Base-by-base conservation (phyloP, 2,329 filamentous ascomycete species). In the Colletotrichum musae region DNA sequence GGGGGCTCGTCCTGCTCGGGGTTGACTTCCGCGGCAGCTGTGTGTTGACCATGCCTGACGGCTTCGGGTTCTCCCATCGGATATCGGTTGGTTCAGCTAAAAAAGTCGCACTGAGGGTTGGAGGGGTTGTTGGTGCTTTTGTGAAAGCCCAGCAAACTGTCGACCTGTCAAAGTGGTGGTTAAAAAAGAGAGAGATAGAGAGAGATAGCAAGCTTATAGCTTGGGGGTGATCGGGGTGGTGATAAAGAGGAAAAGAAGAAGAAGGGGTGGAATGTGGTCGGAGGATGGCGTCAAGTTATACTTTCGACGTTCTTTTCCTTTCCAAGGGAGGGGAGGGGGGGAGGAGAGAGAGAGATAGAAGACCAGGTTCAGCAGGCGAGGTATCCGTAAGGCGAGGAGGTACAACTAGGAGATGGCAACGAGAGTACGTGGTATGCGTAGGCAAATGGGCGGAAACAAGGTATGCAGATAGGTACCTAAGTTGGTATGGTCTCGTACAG, bases 51-150 rank as follows among this genome's bases (percentile, higher is more conserved):
- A 72, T 71, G 70, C 69, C 71, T 72, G 65, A 58, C 43, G 61
- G 69, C 64, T 69, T 71, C 69, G 69, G 71, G 61, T 71, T 72
- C 70, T 72, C 71, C 71, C 71, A 72, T 72, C 71, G 71, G 71
- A 72, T 70, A 70, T 68, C 70, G 65, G 65, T 68, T 56, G 69
- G 67, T 59, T 62, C 61, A 65, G 67, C 51, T 61, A 67, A 58
- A 70, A 36, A 57, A 43, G 57, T 60, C 57, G 56, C 58, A 43
- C 51, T 47, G 16, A 15, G 32, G 62, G 39, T 43, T 32, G 18
- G 39, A 26, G 47, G 50, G 41, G 21, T 63, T 10, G 56, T 70
- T 61, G 67, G 66, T 70, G 62, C 62, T 66, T 61, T 65, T 57
- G 62, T 58, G 52, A 50, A 66, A 70, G 62, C 50, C 62, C 67